Evolutionary conservation across 805 yeast genomes (phyloP).

Genomic region (Starmerella kuoi): DNA sequence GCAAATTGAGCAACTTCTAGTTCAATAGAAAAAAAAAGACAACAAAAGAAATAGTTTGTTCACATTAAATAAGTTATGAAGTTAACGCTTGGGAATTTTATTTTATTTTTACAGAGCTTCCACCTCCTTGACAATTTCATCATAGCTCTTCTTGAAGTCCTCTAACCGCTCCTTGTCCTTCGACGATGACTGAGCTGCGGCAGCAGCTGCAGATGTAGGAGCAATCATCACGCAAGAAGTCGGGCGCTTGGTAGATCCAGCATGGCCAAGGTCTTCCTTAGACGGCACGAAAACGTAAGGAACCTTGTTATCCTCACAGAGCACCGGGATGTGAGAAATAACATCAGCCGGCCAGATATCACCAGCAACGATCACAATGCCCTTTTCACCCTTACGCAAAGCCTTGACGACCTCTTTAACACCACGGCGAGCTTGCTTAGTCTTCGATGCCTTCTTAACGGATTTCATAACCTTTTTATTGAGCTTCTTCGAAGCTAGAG

Average conservation of each 20-base stretch:
- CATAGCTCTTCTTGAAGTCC: constrained; percentile 84
- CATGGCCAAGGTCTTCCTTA: constrained; percentile 95
- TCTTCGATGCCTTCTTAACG: constrained; percentile 94
- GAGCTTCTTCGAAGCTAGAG: constrained; percentile 88
- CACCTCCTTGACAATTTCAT: constrained; percentile 90
- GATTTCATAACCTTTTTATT: constrained; percentile 92
- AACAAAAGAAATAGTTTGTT: too few relatives aligned
- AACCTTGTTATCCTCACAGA: constrained; percentile 87
- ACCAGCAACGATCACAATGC: constrained; percentile 91
- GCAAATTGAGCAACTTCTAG: too few relatives aligned
- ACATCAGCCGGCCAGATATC: constrained; percentile 97
- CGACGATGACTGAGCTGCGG: constrained; percentile 60
- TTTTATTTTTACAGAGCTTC: constrained; percentile 23
- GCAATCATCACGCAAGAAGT: constrained; percentile 95
- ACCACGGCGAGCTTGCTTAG: constrained; percentile 96
- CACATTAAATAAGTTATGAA: too few relatives aligned
- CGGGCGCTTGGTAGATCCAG: constrained; percentile 98
- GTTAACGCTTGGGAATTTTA: too few relatives aligned
- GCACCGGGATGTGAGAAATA: constrained; percentile 90
- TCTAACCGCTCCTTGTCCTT: constrained; percentile 57
- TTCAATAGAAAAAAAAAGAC: too few relatives aligned
- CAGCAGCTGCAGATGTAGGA: constrained; percentile 40
- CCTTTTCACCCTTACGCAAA: constrained; percentile 94
- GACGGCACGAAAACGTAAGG: constrained; percentile 93
- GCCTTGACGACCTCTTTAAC: constrained; percentile 98